These are phyloP conservation scores for Neobulgaria alba DNA, from an alignment of 2,329 filamentous ascomycete species.

Conservation along the genomic window DNA sequence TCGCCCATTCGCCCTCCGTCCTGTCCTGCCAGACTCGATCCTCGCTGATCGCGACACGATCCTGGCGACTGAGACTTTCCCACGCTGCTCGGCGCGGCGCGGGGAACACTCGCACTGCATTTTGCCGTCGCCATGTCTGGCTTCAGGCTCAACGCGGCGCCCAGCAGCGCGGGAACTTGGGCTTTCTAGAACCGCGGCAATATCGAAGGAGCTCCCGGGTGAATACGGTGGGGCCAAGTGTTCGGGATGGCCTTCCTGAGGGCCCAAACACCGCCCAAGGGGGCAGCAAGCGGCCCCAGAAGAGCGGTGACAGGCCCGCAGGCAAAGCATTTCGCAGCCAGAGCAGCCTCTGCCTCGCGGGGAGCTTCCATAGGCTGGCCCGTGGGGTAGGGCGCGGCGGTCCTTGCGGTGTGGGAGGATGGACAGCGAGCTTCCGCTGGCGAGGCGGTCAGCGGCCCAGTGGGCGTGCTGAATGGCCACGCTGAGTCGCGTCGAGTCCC, in stretches of 20 bases:
- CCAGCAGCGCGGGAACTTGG: neutral
- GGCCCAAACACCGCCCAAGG: no score
- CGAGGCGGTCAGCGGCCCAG: neutral
- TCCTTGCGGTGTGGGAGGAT: neutral
- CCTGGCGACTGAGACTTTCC: no score
- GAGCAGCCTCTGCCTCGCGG: no score
- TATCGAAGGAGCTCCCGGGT: neutral
- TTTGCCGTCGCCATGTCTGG: no score
- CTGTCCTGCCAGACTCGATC: no score
- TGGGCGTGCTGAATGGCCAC: neutral
- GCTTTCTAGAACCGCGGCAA: neutral
- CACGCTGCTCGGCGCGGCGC: no score
- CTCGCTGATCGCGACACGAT: no score
- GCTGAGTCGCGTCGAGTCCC: neutral
- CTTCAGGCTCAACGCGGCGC: neutral
- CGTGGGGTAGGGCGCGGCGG: neutral
- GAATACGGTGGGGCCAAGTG: neutral
- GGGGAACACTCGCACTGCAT: no score
- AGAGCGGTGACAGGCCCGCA: neutral
- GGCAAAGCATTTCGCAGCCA: neutral
- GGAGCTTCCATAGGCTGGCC: neutral
- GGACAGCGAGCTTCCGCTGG: neutral
- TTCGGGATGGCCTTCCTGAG: neutral
- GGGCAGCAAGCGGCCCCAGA: neutral
- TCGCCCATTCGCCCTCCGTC: no score